Evolutionary conservation across 2,329 filamentous ascomycete species (phyloP), one percentile per base, ranked within the genome.

Genomic region (Trichoderma semiorbis): DNA sequence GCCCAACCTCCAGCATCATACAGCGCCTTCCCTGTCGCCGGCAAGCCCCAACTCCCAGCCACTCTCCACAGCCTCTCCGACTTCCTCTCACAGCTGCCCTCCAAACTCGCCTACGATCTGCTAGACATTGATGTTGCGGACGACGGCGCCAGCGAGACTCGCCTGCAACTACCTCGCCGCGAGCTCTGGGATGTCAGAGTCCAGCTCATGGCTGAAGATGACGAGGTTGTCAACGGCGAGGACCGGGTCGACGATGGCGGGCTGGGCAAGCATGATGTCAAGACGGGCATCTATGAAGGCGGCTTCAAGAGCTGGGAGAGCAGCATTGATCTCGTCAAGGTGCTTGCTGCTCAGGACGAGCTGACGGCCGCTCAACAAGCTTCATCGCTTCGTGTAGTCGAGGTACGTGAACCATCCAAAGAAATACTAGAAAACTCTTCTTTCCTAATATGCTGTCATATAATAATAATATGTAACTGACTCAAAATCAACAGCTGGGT

Each of bases 231-330:
- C 62, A 78, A 79, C 47, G 78, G 79, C 32, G 80, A 81, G 55
- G 72, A 77, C 72, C 78, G 81, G 58, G 77, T 74, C 18, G 75
- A 78, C 16, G 81, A 84, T 74, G 86, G 72, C n/a, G 72, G 87
- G 1, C 83, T 93, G 43, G 90, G 89, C 50, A 85, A 87, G 73
- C 90, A 92, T 74, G 93, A 96, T 80, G 90, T 96, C 74, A 92
- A 90, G 80, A 92, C 92, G 70, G 93, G 93, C 66, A 88, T 95
- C 72, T 96, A 96, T 81, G 93, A 96, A 82, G 93, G 93, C 71
- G 93, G 93, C 28, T 94, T 95, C 84, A 96, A 96, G 84, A 95
- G 92, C 77, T 96, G 93, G 93, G 93, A 96, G 83, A 95, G 93
- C 81, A 93, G 91, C 72, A 85, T 94, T 67, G 93, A 96, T 79